Conservation (phyloP, 306 rosid species). For the Trichosanthes truncata region DNA sequence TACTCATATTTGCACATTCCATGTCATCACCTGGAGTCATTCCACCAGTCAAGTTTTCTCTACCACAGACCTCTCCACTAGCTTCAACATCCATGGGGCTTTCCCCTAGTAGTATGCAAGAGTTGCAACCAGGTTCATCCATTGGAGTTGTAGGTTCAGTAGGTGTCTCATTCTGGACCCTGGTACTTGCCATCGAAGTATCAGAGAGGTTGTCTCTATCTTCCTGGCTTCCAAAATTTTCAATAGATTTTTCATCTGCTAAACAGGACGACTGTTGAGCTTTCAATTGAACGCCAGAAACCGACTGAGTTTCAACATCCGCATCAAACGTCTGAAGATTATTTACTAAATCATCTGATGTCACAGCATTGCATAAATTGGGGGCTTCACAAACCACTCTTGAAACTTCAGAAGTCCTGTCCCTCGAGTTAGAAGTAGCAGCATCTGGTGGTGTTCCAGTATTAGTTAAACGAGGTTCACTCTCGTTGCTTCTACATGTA, state of each 20-base stretch:
- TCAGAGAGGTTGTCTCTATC: conserved; percentile 13
- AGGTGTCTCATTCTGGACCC: conserved; percentile 21
- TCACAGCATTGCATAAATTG: neutral
- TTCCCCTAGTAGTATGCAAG: conserved; percentile 20
- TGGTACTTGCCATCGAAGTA: conserved; percentile 18
- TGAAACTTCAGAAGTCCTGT: conserved; percentile 16
- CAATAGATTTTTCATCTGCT: conserved; percentile 26
- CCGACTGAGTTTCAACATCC: neutral
- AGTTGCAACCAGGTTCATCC: conserved; percentile 20
- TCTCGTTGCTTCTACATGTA: conserved; percentile 10
- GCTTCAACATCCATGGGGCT: conserved; percentile 19
- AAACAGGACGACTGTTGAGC: conserved; percentile 16
- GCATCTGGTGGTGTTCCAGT: neutral
- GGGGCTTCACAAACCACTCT: conserved; percentile 14
- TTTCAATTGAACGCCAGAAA: conserved; percentile 13
- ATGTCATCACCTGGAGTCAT: conserved; percentile 15
- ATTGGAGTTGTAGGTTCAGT: conserved; percentile 16
- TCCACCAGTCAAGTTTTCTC: conserved; percentile 22
- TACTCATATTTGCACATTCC: conserved; percentile 23
- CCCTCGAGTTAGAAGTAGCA: conserved; percentile 9
- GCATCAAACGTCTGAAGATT: conserved; percentile 10
- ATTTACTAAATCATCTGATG: neutral
- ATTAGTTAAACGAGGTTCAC: conserved; percentile 2
- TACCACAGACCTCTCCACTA: conserved; percentile 23
- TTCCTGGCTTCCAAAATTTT: conserved; percentile 21